Evolutionary conservation across 225 moss, liverwort and hornwort species (phyloP).

Genomic region (Takakia lepidozioides): DNA sequence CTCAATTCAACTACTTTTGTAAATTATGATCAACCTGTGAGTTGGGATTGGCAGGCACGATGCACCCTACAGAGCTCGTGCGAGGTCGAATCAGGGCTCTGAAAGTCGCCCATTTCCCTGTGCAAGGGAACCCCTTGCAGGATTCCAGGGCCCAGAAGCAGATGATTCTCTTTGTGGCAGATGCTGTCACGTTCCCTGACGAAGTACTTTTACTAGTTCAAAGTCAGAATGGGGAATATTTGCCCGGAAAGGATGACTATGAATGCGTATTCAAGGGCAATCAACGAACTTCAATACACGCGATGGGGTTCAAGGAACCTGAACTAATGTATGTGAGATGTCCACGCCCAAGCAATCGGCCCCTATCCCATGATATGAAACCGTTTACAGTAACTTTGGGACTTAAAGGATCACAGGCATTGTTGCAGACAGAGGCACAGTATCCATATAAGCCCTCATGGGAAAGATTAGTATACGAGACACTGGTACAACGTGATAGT

Average conservation of each 20-base stretch:
- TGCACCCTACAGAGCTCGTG: too few species aligned
- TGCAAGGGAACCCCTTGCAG: too few species aligned
- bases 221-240: neutral
- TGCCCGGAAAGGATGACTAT: slow-evolving; percentile 12
- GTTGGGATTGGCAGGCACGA: too few species aligned
- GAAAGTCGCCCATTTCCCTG: too few species aligned
- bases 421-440: slow-evolving; percentile 4
- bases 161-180: slow-evolving; percentile 7
- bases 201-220: slow-evolving; percentile 12
- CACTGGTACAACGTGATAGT: slow-evolving; percentile 15
- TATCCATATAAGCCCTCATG: slow-evolving; percentile 21
- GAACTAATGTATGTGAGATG: slow-evolving; percentile 3
- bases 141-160: too few species aligned
- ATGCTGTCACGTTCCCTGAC: slow-evolving; percentile 12
- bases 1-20: too few species aligned
- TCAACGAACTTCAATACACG: neutral
- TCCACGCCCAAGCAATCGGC: neutral
- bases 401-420: neutral
- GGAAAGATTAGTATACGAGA: slow-evolving; percentile 39
- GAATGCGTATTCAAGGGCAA: slow-evolving; percentile 10
- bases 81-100: too few species aligned
- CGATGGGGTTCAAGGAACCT: slow-evolving; percentile 2
- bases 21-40: too few species aligned
- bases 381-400: neutral
- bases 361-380: too few species aligned